Percentiles rank a stretch among this genome's conserved stretches.
These are phyloP conservation scores for Myrica gale DNA, from an alignment of 306 rosid species.

Conservation along the genomic window DNA sequence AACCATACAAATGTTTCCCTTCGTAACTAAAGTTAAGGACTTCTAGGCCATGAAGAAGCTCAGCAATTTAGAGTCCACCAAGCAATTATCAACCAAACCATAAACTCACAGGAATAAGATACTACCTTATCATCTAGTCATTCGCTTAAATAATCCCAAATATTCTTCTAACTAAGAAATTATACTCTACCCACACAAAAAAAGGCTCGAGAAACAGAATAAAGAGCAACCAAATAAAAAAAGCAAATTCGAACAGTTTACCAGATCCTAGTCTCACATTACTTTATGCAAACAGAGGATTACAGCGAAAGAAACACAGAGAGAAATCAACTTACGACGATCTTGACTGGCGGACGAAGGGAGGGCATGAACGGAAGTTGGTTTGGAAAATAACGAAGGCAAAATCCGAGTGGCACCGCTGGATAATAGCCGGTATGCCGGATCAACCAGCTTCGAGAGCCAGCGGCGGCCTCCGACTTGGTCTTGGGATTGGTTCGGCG, in stretches of 20 bases:
- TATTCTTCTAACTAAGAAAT: not conserved
- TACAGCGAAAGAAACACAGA: not conserved
- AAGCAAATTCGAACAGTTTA: not conserved
- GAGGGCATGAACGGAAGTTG: conserved; percentile 25
- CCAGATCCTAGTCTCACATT: conserved; percentile 27
- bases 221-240: not conserved
- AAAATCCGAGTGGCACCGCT: conserved; percentile 61
- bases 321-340: conserved; percentile 35
- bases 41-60: not conserved
- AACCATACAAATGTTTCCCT: not conserved
- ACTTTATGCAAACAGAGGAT: not conserved
- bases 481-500: conserved; percentile 29
- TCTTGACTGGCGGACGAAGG: conserved; percentile 23
- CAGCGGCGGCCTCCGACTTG: conserved; percentile 43
- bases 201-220: not conserved
- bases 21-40: not conserved
- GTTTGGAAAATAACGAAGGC: conserved; percentile 48
- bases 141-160: not conserved
- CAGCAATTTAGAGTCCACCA: not conserved
- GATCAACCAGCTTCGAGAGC: conserved; percentile 75
- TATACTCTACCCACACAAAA: not conserved
- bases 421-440: conserved; percentile 65
- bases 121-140: not conserved
- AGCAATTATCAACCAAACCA: not conserved
- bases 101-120: not conserved